Conservation (phyloP, 164 flowering plant genomes). For the Vitis vinifera region ASM3070453v1 NC_081816.1:7529001-7529500, state of each 20-base stretch:
- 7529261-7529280: slow-evolving; percentile 59
- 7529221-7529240: slow-evolving; percentile 61
- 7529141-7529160: background rate
- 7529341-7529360: background rate
- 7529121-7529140: too few relatives aligned
- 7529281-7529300: slow-evolving; percentile 52
- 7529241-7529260: slow-evolving; percentile 49
- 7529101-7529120: too few relatives aligned
- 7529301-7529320: background rate
- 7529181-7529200: background rate
- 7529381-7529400: slow-evolving; percentile 8
- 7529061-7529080: too few relatives aligned
- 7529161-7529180: background rate
- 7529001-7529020: too few relatives aligned
- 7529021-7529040: too few relatives aligned
- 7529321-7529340: too few relatives aligned
- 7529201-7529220: background rate
- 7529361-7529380: background rate
- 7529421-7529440: slow-evolving; percentile 67
- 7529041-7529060: too few relatives aligned
- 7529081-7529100: too few relatives aligned
- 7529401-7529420: slow-evolving; percentile 83
- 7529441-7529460: slow-evolving; percentile 62
- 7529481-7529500: slow-evolving; percentile 42
- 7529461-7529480: slow-evolving; percentile 81